These are phyloP conservation scores for Globisporangium camurandrum DNA, from an alignment of 352 stramenopile genomes.

Conservation along the genomic window DNA sequence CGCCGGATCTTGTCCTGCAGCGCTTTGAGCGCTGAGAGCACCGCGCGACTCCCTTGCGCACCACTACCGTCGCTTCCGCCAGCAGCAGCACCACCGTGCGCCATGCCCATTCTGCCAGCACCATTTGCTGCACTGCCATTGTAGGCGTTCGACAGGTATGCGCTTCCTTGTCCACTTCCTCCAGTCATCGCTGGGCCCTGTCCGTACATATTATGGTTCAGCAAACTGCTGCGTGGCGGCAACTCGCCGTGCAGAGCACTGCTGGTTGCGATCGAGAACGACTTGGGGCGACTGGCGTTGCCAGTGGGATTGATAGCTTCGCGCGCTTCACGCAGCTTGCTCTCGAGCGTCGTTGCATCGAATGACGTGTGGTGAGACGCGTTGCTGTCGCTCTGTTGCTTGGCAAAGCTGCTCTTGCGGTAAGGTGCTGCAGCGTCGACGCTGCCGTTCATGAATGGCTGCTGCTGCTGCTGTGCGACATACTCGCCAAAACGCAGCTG, in stretches of 20 bases:
- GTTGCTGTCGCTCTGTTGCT: not conserved
- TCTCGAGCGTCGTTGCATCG: slow-evolving; percentile 11
- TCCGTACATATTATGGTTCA: slow-evolving; percentile 27
- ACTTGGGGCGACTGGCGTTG: slow-evolving; percentile 12
- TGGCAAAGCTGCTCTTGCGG: slow-evolving; percentile 5
- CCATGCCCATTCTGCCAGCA: too few relatives aligned
- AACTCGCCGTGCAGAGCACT: not conserved
- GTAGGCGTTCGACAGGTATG: not conserved
- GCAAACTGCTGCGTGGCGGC: slow-evolving; percentile 3
- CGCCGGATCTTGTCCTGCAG: slow-evolving; percentile 73
- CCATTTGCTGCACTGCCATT: slow-evolving; percentile 1
- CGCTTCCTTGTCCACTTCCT: not conserved
- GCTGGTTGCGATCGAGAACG: slow-evolving; percentile 3
- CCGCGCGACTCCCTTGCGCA: slow-evolving; percentile 49
- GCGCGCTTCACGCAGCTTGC: slow-evolving; percentile 7
- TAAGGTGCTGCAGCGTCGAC: not conserved
- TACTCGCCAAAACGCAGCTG: slow-evolving; percentile 20
- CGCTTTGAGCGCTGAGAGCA: slow-evolving; percentile 66
- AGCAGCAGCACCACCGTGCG: not conserved
- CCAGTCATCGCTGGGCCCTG: not conserved
- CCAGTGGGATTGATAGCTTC: not conserved
- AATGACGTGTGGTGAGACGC: slow-evolving; percentile 15
- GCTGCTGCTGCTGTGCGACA: slow-evolving; percentile 7
- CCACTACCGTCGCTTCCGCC: not conserved
- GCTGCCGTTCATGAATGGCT: slow-evolving; percentile 1